phyloP scores from a whole-genome alignment of 352 stramenopile genomes.

The Sclerospora graminicola region DNA sequence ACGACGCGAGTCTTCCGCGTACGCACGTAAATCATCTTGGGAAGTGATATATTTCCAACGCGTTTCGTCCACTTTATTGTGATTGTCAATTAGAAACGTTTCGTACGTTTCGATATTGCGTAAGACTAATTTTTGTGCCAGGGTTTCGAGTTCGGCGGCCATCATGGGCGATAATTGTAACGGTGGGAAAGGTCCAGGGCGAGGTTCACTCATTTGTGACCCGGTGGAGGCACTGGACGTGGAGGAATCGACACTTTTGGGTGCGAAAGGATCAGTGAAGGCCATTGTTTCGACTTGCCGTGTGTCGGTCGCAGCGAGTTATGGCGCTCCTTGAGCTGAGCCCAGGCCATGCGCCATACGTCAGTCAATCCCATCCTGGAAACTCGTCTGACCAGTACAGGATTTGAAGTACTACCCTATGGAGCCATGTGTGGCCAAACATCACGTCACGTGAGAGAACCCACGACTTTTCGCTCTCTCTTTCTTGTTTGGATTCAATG shows the following conservation, averaged over 20 bases:
- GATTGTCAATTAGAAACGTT: slow-evolving; percentile 19
- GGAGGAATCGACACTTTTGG: slow-evolving; percentile 3
- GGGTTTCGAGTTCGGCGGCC: slow-evolving; percentile 8
- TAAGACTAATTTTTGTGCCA: slow-evolving; percentile 19
- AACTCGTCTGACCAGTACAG: slow-evolving; percentile 5
- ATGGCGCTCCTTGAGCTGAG: slow-evolving; percentile 5
- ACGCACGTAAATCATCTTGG: slow-evolving; percentile 19
- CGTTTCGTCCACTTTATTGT: slow-evolving; percentile 18
- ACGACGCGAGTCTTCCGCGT: slow-evolving; percentile 6
- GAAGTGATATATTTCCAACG: slow-evolving; percentile 22
- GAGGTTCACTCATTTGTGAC: slow-evolving; percentile 11
- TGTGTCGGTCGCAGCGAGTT: slow-evolving; percentile 1
- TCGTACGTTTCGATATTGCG: slow-evolving; percentile 23
- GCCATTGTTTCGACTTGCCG: slow-evolving; percentile 5
- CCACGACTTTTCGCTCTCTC: no score
- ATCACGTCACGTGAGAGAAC: no score
- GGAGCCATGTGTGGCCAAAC: no score
- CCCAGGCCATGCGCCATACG: slow-evolving; percentile 22
- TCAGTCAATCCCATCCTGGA: slow-evolving; percentile 20
- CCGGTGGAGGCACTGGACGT: background rate
- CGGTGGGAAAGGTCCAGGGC: slow-evolving; percentile 24
- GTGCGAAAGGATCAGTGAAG: slow-evolving; percentile 12
- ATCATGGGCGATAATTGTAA: slow-evolving; percentile 18
- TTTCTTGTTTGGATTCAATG: no score
- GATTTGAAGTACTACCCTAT: no score